A percentile compares a stretch with the other conserved stretches of the same genome.
phyloP scores from a whole-genome alignment of 495 filamentous ascomycete genomes.

The Astrothelium macrocarpum region DNA sequence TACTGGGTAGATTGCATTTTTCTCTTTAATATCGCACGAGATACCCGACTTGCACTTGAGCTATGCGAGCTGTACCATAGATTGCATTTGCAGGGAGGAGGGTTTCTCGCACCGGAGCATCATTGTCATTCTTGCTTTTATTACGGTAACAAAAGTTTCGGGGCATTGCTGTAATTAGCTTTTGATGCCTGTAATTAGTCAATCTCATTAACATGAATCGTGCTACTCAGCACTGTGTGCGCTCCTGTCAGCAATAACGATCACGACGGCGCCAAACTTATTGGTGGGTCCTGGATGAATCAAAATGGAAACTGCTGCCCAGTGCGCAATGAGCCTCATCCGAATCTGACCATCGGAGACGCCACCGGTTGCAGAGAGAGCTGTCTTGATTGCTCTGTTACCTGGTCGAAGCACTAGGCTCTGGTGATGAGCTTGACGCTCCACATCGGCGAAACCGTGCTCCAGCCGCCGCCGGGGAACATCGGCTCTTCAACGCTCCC shows the following conservation, averaged over 20 bases:
- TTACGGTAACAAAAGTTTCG: background rate
- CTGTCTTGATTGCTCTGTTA: background rate
- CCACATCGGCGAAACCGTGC: background rate
- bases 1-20: conserved; percentile 3
- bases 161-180: background rate
- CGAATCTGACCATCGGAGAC: background rate
- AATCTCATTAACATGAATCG: no score
- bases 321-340: background rate
- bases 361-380: background rate
- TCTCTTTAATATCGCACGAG: background rate
- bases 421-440: background rate
- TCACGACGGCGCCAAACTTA: background rate
- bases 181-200: no score
- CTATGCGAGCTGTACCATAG: conserved; percentile 6
- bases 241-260: background rate
- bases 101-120: conserved; percentile 11
- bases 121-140: background rate
- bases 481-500: background rate
- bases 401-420: background rate
- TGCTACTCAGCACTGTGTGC: no score
- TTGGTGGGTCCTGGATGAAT: background rate
- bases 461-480: background rate
- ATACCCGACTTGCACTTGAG: conserved; percentile 24
- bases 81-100: conserved; percentile 21
- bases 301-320: background rate